These are phyloP conservation scores for Amorphotheca resinae DNA, from an alignment of 495 filamentous ascomycete genomes.

Conservation along the genomic window DNA sequence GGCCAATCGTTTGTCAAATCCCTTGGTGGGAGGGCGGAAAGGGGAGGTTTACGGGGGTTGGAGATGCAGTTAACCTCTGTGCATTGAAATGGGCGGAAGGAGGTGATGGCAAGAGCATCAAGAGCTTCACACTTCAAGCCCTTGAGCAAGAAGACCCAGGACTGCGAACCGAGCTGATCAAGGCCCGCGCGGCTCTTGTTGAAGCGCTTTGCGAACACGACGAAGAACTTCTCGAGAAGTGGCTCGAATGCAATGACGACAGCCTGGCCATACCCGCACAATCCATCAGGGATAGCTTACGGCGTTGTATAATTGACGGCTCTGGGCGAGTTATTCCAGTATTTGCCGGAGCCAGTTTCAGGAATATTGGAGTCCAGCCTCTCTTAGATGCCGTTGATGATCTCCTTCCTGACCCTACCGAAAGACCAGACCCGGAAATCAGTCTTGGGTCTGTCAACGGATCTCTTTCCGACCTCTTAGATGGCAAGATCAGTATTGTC, in stretches of 20 bases:
- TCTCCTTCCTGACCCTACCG: constrained; percentile 69
- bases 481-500: constrained; percentile 28
- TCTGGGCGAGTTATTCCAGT: constrained; percentile 62
- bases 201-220: constrained; percentile 82
- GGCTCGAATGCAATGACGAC: constrained; percentile 63
- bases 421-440: constrained; percentile 68
- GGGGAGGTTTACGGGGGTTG: constrained; percentile 66
- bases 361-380: constrained; percentile 89
- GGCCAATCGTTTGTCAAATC: constrained; percentile 87
- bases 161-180: constrained; percentile 52
- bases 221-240: constrained; percentile 71
- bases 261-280: constrained; percentile 48
- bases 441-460: constrained; percentile 44
- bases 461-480: constrained; percentile 31
- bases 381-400: constrained; percentile 80
- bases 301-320: constrained; percentile 54
- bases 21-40: constrained; percentile 76
- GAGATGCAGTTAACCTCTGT: constrained; percentile 56
- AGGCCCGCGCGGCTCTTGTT: constrained; percentile 63
- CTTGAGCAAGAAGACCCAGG: constrained; percentile 35
- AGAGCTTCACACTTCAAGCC: constrained; percentile 35
- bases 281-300: constrained; percentile 60
- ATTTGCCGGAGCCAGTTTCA: constrained; percentile 84
- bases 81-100: constrained; percentile 43
- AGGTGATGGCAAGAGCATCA: constrained; percentile 53